Base-by-base conservation (phyloP, 805 yeast species). In the Tanozyma kutaoensis region DNA sequence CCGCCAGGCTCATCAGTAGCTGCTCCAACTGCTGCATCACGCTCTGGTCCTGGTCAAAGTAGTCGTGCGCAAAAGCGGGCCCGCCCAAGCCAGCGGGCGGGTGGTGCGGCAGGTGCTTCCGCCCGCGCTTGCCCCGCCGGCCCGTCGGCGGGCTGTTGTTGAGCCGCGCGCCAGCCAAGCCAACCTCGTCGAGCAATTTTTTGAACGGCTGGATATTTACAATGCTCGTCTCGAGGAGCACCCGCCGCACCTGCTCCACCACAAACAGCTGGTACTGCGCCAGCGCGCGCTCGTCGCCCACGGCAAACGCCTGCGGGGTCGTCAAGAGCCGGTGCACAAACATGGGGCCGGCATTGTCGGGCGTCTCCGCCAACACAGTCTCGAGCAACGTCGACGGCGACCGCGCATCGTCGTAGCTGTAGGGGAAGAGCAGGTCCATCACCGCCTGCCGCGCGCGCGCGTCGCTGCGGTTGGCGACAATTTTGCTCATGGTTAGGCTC, bases 131-230 rank as follows among this genome's bases (percentile, higher is more conserved):
- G 17, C 17, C 17, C 17, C 5, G 17, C 17, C 5, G 7, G 17
- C 7, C 7, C 5, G 7, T 5, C 17, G 17, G 7, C 7, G 7
- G 17, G 7, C 5, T 5, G 17, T 5, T 15, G 17, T 15, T 15
- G 17, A 5, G 17, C 17, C 17, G 17, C 5, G 17, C 17, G 17
- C 17, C 17, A 7, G 17, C 17, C 5, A 86, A 56, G 3, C 96
- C 96, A 35, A 85, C 88, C 50, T 88, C 97, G 39, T 88, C 97
- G 66, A 86, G 69, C 31, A 91, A 59, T 37, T 93, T 72, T 45
- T 81, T 80, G 51, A 82, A 81, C 20, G 78, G 80, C 46, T 80
- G 93, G 27, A 53, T 58, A 16, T 66, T 56, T 24, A 58, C 40
- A 21, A 76, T 62, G 31, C 69, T 71, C 40, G 68, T 50, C 25